phyloP scores from a whole-genome alignment of 148 eudicot genomes.

The Cornus florida region DNA sequence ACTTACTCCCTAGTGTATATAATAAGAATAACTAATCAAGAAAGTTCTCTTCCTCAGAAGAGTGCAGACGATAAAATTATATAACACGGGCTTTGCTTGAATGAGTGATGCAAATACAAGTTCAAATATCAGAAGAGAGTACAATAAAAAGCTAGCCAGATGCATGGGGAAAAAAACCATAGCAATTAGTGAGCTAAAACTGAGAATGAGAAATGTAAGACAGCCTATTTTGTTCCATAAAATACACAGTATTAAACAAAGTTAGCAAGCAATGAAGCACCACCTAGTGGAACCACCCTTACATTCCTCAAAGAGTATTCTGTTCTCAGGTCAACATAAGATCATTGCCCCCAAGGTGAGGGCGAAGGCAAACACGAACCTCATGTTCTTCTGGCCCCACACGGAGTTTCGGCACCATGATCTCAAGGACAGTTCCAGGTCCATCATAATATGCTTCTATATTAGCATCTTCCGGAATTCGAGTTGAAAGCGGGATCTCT shows the following conservation, averaged over 20 bases:
- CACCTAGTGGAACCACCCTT: conserved; percentile 13
- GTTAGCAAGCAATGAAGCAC: conserved; percentile 18
- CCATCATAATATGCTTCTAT: conserved; percentile 39
- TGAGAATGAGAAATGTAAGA: conserved; percentile 3
- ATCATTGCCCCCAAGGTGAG: conserved; percentile 22
- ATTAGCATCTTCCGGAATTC: conserved; percentile 45
- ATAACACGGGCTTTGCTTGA: neutral
- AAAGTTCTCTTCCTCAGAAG: neutral
- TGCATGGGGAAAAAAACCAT: conserved; percentile 18
- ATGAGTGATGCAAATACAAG: neutral
- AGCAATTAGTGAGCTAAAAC: conserved; percentile 1
- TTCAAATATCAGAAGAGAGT: neutral
- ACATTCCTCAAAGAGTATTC: neutral
- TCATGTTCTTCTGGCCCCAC: conserved; percentile 46
- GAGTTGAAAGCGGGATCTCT: conserved; percentile 32
- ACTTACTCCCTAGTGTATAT: no score
- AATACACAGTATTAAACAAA: conserved; percentile 5
- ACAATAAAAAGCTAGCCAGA: conserved; percentile 18
- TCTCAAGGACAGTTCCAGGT: conserved; percentile 33
- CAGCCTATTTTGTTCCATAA: conserved; percentile 4
- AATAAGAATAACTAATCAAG: no score
- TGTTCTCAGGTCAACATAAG: conserved; percentile 15
- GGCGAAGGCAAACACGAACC: conserved; percentile 40
- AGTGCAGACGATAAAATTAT: no score
- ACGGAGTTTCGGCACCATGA: conserved; percentile 37